Base-by-base conservation (phyloP, 306 rosid species). In the cucumber (Cucumis sativus) region DNA sequence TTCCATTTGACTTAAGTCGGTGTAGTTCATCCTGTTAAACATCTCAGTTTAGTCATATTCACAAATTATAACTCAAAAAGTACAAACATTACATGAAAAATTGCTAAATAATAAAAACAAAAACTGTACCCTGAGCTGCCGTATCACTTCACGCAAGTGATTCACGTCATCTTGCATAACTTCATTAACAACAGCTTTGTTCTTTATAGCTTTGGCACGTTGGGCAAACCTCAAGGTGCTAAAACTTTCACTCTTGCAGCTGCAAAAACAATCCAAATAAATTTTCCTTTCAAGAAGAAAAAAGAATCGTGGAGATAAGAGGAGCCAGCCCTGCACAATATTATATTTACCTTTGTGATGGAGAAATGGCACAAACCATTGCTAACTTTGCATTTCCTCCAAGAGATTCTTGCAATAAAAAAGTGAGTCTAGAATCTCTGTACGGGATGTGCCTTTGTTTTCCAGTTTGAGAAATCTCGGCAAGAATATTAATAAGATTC, bases 291-390 rank as follows among this genome's bases (percentile, higher is more conserved):
- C 35, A 49, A 67, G 84, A 16, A 47, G 61, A 37, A 66, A 67
- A 79, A 75, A 76, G 69, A 54, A 66, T 39, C 33, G 30, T 47
- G 20, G 67, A 64, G 64, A 77, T 66, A 83, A 75, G 35, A 76
- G 35, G 39, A 75, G 62, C 35, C 30, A 75, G 62, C 35, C 30
- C 76, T 78, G 71, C 74, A 54, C 74, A 54, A 51, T 17, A 79
- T 33, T 80, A 83, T n/a, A 80, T 35, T 81, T 79, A 96, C 99
- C 98, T 88, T 74, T 91, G 97, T 28, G 97, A 85, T 21, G 98
- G 99, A 63, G 99, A 96, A 82, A 96, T 86, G 83, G 99, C 98
- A 87, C 99, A 96, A 79, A 96, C 91, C 99, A 96, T 92, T n/a
- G 99, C 99, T 80, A 96, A 84, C 80, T 92, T 96, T 57, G 98